Base-by-base conservation (phyloP, 2,329 filamentous ascomycete species). In the Cyphellophora europaea region DNA sequence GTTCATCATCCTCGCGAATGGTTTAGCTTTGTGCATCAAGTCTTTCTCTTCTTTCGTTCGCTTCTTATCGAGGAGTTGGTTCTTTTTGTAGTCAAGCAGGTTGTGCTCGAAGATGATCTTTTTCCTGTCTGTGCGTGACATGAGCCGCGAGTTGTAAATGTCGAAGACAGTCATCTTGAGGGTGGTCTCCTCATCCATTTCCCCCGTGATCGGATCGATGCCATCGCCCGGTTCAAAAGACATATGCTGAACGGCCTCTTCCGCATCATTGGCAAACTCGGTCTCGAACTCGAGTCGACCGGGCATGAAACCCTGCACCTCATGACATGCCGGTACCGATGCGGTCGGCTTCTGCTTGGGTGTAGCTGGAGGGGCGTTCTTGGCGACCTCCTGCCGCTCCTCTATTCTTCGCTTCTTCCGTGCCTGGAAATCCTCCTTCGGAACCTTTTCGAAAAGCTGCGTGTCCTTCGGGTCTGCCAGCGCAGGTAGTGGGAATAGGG, bases 261-360 rank as follows among this genome's bases (percentile, higher is more conserved):
- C 91, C 1, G 91, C 91, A 52, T 98, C 91, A 52, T 98, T 98
- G 53, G 89, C 84, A 55, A 94, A 91, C 52, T 98, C 91, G 0
- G 85, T 95, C 67, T 98, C 91, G 45, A 98, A 98, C 53, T 98
- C 91, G 45, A 98, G 62, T 27, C 91, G 86, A 29, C 91, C 91
- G 3, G 91, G 91, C 91, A 98, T 98, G 57, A 93, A 98, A 3
- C 91, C 91, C 59, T 95, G 87, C 23, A 98, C 91, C 60, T 98
- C 91, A 65, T 98, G 91, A 58, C 91, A 98, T 19, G 87, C 82
- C 1, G 91, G 91, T 3, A 95, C 87, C 65, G 84, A 93, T 6
- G 88, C 88, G 0, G 89, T 96, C 0, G 91, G 91, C 54, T 96
- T 96, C 49, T 89, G 88, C 61, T 95, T 94, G 2, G 89, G 86